Evolutionary conservation across 768 basidiomycete genomes (phyloP).

Genomic region (Jaapia argillacea): DNA sequence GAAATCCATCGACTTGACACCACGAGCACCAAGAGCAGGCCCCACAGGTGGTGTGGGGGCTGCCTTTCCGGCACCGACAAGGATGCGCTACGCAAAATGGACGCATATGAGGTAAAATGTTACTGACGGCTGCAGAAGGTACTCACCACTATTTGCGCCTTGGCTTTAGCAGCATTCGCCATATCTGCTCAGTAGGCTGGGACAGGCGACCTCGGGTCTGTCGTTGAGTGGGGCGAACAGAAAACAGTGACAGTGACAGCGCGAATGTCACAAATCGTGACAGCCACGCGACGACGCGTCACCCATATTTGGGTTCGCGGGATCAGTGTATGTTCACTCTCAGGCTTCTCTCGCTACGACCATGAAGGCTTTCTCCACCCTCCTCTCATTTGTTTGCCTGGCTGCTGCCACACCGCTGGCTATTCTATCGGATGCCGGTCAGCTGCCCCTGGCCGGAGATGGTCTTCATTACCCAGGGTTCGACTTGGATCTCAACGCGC

Average conservation of each 20-base stretch:
- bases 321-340: too few species aligned
- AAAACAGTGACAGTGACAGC: background rate
- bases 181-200: conserved; percentile 25
- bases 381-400: too few species aligned
- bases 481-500: conserved; percentile 60
- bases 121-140: conserved; percentile 1
- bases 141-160: conserved; percentile 69
- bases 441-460: conserved; percentile 27
- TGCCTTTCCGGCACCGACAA: conserved; percentile 90
- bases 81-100: conserved; percentile 71
- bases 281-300: too few species aligned
- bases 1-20: conserved; percentile 99
- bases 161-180: conserved; percentile 62
- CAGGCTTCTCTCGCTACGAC: too few species aligned
- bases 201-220: background rate
- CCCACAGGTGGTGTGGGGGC: conserved; percentile 95
- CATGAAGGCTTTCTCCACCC: conserved; percentile 47
- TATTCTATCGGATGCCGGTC: conserved; percentile 16
- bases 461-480: conserved; percentile 40
- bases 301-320: too few species aligned
- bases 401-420: conserved; percentile 30
- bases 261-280: too few species aligned
- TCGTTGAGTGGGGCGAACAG: background rate
- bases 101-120: conserved; percentile 5
- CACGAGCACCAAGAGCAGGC: conserved; percentile 93